These are phyloP conservation scores for Mycena kentingensis DNA, from an alignment of 768 basidiomycete genomes.

Conservation along the genomic window DNA sequence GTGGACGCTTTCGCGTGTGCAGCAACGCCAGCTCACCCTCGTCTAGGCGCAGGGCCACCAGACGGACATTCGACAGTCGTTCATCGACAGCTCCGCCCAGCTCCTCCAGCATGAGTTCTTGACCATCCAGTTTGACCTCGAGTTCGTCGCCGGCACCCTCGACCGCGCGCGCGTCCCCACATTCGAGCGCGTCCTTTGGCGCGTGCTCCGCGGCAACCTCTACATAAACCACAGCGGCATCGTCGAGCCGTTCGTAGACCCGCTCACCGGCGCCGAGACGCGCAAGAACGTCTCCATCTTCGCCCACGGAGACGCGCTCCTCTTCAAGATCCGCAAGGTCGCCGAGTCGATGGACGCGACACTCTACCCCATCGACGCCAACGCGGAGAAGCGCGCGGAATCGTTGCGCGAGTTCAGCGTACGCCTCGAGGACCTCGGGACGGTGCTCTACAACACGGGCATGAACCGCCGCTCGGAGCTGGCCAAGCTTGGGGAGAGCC, in stretches of 20 bases:
- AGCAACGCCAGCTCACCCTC: constrained; percentile 8
- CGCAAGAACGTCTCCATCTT: constrained; percentile 99
- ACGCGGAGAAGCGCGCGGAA: constrained; percentile 88
- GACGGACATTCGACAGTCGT: constrained; percentile 80
- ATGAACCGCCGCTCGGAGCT: constrained; percentile 81
- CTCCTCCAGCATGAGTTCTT: constrained; percentile 83
- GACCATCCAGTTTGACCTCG: constrained; percentile 78
- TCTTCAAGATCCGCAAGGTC: constrained; percentile 96
- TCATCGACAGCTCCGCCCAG: constrained; percentile 90
- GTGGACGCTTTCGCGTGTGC: background rate
- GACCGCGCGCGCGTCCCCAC: constrained; percentile 89
- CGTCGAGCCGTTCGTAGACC: constrained; percentile 87
- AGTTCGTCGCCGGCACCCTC: constrained; percentile 98
- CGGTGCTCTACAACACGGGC: constrained; percentile 87
- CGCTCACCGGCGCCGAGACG: constrained; percentile 77
- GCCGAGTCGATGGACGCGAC: constrained; percentile 99
- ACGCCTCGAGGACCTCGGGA: constrained; percentile 89
- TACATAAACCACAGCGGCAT: constrained; percentile 99
- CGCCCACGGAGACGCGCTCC: constrained; percentile 89
- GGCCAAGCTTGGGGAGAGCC: constrained; percentile 77
- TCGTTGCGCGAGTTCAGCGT: constrained; percentile 85
- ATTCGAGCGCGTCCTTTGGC: constrained; percentile 97
- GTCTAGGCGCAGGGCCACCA: constrained; percentile 76
- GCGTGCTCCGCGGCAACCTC: constrained; percentile 93
- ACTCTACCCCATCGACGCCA: constrained; percentile 93